Evolutionary conservation across 257 asterid species (phyloP), one percentile per base, ranked within the genome.

Genomic region (Penstemon eatonii): DNA sequence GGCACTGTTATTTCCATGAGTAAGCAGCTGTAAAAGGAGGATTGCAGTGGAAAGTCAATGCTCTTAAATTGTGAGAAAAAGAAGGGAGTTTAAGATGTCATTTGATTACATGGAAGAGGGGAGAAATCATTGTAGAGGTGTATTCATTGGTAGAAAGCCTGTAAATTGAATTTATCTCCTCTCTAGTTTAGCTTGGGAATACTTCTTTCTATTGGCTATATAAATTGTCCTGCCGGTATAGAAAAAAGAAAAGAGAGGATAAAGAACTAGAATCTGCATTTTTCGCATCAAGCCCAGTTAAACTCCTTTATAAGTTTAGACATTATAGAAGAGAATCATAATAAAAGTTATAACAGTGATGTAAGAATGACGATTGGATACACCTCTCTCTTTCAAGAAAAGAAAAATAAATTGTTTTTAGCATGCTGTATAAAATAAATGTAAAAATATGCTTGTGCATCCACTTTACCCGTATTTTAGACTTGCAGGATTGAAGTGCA

Each of bases 301-400:
- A 72, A 6, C 33, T 41, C 63, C 44, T 45, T n/a, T 65, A 3
- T 10, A 56, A 13, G 36, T 49, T 3, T 45, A 49, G 42, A 46
- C 56, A 44, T 71, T 71, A 1, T 56, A n/a, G 65, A 53, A 53
- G 4, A 46, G 53, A 53, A 52, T 71, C 59, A 41, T 40, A 40
- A 60, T 38, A n/a, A 53, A 64, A 36, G 39, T 44, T 43, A 57
- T 13, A 12, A 46, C 5, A 41, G 36, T 33, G 50, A 13, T 15
- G 36, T 18, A 66, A 36, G 50, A 40, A 50, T 45, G 41, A 12
- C 59, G 66, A 56, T 13, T 64, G 47, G 45, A 72, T 9, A 41
- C 33, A n/a, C 13, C 12, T 6, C 4, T 46, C 8, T n/a, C 12
- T n/a, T 56, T 68, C 41, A 10, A 41, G 12, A 19, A 73, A 12